phyloP scores from a whole-genome alignment of 2,329 filamentous ascomycete genomes.

The Colletotrichum lindemuthianum region DNA sequence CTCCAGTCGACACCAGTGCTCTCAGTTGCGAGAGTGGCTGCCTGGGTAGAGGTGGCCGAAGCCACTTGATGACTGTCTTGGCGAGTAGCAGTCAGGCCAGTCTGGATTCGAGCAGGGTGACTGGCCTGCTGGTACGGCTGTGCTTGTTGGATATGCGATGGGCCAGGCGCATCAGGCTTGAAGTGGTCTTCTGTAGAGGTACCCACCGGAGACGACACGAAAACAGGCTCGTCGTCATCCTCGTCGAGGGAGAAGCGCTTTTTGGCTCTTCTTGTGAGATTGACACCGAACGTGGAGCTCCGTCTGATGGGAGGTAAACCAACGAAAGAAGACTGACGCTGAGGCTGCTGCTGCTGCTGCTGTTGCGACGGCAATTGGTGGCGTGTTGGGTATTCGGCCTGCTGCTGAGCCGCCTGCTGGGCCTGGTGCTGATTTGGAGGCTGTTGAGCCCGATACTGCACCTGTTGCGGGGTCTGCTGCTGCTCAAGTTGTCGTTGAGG shows the following conservation, averaged over 20 bases:
- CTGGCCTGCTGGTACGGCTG: not conserved
- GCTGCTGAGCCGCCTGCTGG: conserved; percentile 30
- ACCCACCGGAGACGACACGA: conserved; percentile 6
- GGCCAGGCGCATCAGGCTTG: not conserved
- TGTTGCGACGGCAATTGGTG: conserved; percentile 29
- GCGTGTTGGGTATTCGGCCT: conserved; percentile 36
- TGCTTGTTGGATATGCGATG: conserved; percentile 7
- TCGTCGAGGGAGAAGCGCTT: conserved; percentile 46
- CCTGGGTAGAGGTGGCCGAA: conserved; percentile 31
- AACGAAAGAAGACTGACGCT: conserved; percentile 61
- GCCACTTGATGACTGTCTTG: conserved; percentile 21
- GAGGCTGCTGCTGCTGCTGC: conserved; percentile 14
- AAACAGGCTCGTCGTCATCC: conserved; percentile 40
- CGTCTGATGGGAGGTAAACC: conserved; percentile 68
- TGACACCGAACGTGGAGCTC: conserved; percentile 64
- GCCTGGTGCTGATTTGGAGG: conserved; percentile 1
- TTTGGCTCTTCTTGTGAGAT: conserved; percentile 46
- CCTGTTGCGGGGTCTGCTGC: not conserved
- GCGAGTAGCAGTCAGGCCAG: conserved; percentile 8
- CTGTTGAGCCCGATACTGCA: not conserved
- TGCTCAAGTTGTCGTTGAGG: no score
- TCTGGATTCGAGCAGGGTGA: conserved; percentile 21
- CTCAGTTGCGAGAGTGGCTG: conserved; percentile 30
- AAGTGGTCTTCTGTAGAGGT: conserved; percentile 5
- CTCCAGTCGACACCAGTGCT: conserved; percentile 22